These are phyloP conservation scores for Linum usitatissimum DNA, from an alignment of 345 rosid species.

Conservation along the genomic window DNA sequence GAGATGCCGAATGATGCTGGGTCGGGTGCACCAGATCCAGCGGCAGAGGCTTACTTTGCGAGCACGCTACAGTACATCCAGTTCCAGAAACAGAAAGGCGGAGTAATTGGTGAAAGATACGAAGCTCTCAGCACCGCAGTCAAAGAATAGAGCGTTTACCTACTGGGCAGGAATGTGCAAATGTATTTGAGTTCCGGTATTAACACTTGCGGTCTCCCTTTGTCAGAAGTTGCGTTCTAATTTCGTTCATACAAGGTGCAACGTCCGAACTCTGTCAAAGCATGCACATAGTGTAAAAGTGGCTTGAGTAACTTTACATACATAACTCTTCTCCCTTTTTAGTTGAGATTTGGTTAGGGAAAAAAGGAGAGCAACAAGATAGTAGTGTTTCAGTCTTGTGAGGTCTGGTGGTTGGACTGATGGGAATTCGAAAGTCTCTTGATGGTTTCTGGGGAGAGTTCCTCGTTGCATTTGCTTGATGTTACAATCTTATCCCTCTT, in stretches of 20 bases:
- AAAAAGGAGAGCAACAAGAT: too few species aligned
- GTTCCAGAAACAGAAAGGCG: constrained; percentile 96
- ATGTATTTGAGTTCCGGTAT: background rate
- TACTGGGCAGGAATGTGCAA: background rate
- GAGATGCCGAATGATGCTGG: constrained; percentile 71
- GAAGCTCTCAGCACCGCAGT: constrained; percentile 34
- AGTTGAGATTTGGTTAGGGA: too few species aligned
- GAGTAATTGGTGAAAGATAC: constrained; percentile 66
- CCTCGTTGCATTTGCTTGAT: too few species aligned
- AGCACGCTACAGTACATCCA: constrained; percentile 66
- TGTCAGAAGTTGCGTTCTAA: background rate
- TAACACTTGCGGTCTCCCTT: background rate
- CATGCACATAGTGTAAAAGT: too few species aligned
- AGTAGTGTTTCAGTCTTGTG: too few species aligned
- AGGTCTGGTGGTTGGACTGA: too few species aligned
- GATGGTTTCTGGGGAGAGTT: too few species aligned
- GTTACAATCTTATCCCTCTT: too few species aligned
- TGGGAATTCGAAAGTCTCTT: too few species aligned
- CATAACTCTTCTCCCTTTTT: too few species aligned
- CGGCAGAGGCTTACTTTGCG: constrained; percentile 69
- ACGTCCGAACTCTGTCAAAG: too few species aligned
- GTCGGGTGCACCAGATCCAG: constrained; percentile 43
- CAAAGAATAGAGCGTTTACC: background rate
- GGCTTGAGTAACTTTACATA: too few species aligned
- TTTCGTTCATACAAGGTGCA: background rate